These are phyloP conservation scores for Mycena maculata DNA, from an alignment of 768 basidiomycete species.

Conservation along the genomic window DNA sequence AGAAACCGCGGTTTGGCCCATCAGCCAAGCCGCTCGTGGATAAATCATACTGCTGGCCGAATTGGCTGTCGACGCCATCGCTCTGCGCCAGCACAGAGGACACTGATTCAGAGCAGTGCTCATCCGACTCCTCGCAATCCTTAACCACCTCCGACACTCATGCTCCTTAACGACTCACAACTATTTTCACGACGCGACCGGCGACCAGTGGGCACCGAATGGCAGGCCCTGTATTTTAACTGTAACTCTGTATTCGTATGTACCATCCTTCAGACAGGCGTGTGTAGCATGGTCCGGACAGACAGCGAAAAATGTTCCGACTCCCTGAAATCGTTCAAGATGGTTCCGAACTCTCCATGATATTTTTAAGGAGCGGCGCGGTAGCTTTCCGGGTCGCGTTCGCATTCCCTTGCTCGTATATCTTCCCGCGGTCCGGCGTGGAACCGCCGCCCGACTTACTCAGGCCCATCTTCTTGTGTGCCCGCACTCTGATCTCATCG, in stretches of 20 bases:
- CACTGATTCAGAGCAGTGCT: background rate
- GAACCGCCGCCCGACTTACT: constrained; percentile 41
- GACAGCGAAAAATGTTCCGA: background rate
- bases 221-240: background rate
- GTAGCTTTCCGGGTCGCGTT: constrained; percentile 72
- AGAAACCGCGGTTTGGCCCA: constrained; percentile 22
- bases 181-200: too few relatives aligned
- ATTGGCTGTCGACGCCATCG: too few relatives aligned
- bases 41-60: constrained; percentile 23
- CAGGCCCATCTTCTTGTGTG: constrained; percentile 57
- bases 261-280: background rate
- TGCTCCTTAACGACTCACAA: too few relatives aligned
- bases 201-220: too few relatives aligned
- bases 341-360: constrained; percentile 57
- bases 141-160: too few relatives aligned
- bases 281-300: background rate
- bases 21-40: constrained; percentile 27
- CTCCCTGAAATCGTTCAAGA: background rate
- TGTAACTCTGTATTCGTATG: background rate
- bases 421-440: constrained; percentile 53
- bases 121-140: background rate
- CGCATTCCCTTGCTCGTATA: constrained; percentile 76
- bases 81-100: background rate
- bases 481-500: constrained; percentile 63
- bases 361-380: constrained; percentile 72